Conservation (phyloP, 371 early-diverging fungal genomes). For the Apophysomyces trapeziformis region DNA sequence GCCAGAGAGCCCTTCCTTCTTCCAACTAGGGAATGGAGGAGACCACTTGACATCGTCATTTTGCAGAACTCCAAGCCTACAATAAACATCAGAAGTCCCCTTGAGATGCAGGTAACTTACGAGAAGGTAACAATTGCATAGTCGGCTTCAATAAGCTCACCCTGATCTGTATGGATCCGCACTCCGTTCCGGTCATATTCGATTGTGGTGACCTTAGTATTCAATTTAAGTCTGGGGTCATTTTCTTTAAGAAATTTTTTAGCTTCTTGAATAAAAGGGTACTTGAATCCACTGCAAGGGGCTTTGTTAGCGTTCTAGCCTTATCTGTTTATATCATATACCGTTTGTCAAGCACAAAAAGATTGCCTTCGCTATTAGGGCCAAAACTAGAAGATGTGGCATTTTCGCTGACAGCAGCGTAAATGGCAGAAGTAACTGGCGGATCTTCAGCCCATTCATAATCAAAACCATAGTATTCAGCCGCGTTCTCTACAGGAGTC, state of each 20-base stretch:
- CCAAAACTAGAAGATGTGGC: constrained; percentile 42
- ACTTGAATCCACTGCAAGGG: constrained; percentile 42
- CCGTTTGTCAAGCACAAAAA: constrained; percentile 45
- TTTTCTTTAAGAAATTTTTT: constrained; percentile 31
- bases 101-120: constrained; percentile 22
- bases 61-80: constrained; percentile 48
- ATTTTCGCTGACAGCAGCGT: constrained; percentile 33
- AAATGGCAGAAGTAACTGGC: constrained; percentile 35
- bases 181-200: constrained; percentile 38
- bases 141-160: constrained; percentile 41
- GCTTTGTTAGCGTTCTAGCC: neutral
- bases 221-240: constrained; percentile 35
- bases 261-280: constrained; percentile 44
- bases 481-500: constrained; percentile 36
- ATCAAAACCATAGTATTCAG: constrained; percentile 49
- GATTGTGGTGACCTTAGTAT: constrained; percentile 38
- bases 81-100: neutral
- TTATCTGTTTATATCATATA: constrained; percentile 15
- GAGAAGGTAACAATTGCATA: constrained; percentile 56
- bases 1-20: constrained; percentile 44
- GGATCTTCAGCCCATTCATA: constrained; percentile 48
- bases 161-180: constrained; percentile 31
- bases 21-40: constrained; percentile 48
- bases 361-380: constrained; percentile 43
- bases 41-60: constrained; percentile 44